Evolutionary conservation across 768 basidiomycete species (phyloP).

Genomic region (Kwoniella sp.): DNA sequence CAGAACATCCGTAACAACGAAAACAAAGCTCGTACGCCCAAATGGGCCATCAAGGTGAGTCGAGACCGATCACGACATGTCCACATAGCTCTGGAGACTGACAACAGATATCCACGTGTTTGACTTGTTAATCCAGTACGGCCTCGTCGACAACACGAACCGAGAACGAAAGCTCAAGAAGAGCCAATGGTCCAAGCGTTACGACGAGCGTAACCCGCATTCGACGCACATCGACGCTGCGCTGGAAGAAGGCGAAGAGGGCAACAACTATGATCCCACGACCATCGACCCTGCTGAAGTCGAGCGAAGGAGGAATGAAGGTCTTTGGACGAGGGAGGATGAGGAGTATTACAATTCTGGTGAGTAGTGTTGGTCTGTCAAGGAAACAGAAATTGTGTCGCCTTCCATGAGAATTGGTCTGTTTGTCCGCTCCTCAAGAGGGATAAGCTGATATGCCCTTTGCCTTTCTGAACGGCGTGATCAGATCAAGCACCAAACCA

Average conservation of each 20-base stretch:
- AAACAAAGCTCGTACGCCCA: slow-evolving; percentile 86
- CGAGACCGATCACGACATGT: background rate
- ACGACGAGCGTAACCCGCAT: slow-evolving; percentile 74
- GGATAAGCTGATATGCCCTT: background rate
- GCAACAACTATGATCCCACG: slow-evolving; percentile 49
- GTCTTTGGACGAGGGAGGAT: slow-evolving; percentile 53
- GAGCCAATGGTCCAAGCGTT: slow-evolving; percentile 84
- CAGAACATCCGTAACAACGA: slow-evolving; percentile 96
- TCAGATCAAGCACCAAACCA: slow-evolving; percentile 55
- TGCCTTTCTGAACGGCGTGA: background rate
- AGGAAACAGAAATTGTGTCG: background rate
- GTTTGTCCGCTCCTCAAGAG: too few species aligned
- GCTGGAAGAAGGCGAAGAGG: slow-evolving; percentile 75
- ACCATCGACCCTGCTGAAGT: slow-evolving; percentile 32
- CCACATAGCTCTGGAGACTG: background rate
- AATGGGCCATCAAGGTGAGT: slow-evolving; percentile 71
- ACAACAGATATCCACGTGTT: background rate
- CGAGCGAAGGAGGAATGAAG: slow-evolving; percentile 45
- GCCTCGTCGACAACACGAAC: slow-evolving; percentile 78
- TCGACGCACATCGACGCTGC: slow-evolving; percentile 72
- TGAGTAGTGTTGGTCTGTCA: too few species aligned
- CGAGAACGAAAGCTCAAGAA: slow-evolving; percentile 76
- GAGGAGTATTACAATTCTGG: slow-evolving; percentile 55
- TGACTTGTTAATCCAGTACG: too few species aligned
- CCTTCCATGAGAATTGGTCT: too few species aligned